These are phyloP conservation scores for Jamesozyma spencerorum DNA, from an alignment of 805 yeast genomes.

Conservation along the genomic window DNA sequence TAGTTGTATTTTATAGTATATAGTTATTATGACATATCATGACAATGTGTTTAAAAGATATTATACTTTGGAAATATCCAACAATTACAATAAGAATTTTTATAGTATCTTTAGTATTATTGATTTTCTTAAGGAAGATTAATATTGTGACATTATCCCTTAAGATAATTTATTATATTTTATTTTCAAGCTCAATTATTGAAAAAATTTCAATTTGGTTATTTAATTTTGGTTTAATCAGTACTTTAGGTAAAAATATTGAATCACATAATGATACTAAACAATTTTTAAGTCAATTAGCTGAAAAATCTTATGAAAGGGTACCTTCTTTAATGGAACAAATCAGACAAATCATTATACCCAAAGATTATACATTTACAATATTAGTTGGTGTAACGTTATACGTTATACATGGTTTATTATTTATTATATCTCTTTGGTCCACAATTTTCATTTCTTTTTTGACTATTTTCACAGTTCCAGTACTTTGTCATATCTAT, in stretches of 20 bases:
- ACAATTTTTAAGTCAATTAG: not conserved
- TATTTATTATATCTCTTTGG: too few species aligned
- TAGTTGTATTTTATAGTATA: too few species aligned
- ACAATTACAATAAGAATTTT: not conserved
- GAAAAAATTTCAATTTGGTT: not conserved
- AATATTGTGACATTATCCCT: not conserved
- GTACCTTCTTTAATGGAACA: not conserved
- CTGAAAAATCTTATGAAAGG: not conserved
- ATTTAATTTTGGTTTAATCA: not conserved
- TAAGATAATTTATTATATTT: too few species aligned
- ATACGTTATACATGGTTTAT: too few species aligned
- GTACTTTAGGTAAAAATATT: too few species aligned
- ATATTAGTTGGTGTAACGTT: too few species aligned
- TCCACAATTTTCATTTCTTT: too few species aligned
- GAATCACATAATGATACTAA: not conserved
- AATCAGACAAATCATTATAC: not conserved
- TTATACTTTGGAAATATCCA: not conserved
- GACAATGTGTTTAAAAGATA: not conserved
- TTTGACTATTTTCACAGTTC: too few species aligned
- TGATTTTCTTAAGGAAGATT: too few species aligned
- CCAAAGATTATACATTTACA: too few species aligned
- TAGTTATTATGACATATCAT: not conserved
- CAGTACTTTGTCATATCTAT: too few species aligned
- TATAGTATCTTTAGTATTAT: not conserved
- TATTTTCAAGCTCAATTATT: not conserved